Evolutionary conservation across 192 early-diverging fungal genomes (phyloP).

Genomic region (Chytriomyces sp.): DNA sequence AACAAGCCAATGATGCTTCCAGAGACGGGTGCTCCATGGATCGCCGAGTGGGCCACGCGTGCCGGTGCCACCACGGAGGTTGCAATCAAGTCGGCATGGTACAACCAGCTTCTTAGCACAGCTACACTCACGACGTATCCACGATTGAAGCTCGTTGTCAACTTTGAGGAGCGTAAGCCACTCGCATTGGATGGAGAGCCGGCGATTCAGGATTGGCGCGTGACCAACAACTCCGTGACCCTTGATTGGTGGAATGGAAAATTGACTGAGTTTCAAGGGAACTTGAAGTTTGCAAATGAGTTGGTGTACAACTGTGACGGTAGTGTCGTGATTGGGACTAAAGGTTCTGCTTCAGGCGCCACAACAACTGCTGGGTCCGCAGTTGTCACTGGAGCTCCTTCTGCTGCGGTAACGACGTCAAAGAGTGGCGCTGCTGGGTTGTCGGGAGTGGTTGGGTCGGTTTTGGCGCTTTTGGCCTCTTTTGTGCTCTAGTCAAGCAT

Average conservation of each 20-base stretch:
- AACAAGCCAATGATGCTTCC: slow-evolving; percentile 54
- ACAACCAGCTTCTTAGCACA: slow-evolving; percentile 31
- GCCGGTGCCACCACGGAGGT: slow-evolving; percentile 22
- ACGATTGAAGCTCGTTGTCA: slow-evolving; percentile 43
- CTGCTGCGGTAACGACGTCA: background rate
- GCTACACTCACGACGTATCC: slow-evolving; percentile 30
- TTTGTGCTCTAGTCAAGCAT: too few species aligned
- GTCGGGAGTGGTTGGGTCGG: too few species aligned
- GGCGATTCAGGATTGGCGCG: slow-evolving; percentile 34
- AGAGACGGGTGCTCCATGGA: slow-evolving; percentile 45
- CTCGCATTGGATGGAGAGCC: slow-evolving; percentile 26
- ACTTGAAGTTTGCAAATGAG: slow-evolving; percentile 15
- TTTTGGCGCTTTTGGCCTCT: too few species aligned
- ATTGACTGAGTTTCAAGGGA: slow-evolving; percentile 1
- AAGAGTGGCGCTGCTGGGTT: too few species aligned
- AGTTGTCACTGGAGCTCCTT: background rate
- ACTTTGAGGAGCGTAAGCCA: slow-evolving; percentile 53
- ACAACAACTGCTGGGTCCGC: background rate
- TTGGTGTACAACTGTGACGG: slow-evolving; percentile 30
- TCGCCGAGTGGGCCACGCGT: slow-evolving; percentile 13
- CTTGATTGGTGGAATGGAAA: slow-evolving; percentile 31
- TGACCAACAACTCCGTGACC: slow-evolving; percentile 22
- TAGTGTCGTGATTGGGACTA: slow-evolving; percentile 9
- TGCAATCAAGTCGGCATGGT: slow-evolving; percentile 52
- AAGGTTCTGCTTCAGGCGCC: background rate